Percentiles rank a stretch among this genome's conserved stretches.
phyloP scores from a whole-genome alignment of 2,329 filamentous ascomycete genomes.

The Botrytis cinerea region DNA sequence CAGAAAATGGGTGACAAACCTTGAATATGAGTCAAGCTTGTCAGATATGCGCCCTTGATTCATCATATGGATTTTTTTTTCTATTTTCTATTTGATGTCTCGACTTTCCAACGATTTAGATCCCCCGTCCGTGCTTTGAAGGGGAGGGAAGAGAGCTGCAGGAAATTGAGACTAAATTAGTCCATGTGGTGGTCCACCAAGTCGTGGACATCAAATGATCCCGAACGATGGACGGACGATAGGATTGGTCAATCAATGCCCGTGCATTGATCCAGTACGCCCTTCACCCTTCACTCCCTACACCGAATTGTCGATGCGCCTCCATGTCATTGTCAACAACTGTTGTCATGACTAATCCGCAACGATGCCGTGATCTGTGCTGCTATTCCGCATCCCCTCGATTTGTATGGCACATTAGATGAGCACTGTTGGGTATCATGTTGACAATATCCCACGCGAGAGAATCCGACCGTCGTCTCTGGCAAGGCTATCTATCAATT shows the following conservation, averaged over 20 bases:
- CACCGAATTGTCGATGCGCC: slow-evolving; percentile 13
- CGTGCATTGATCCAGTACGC: background rate
- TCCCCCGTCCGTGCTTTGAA: background rate
- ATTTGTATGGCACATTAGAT: background rate
- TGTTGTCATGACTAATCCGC: background rate
- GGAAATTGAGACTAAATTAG: background rate
- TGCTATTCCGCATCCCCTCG: background rate
- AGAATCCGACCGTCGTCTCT: background rate
- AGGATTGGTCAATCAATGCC: background rate
- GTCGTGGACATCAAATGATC: background rate
- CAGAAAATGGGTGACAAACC: slow-evolving; percentile 2
- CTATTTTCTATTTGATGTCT: background rate
- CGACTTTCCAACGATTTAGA: slow-evolving; percentile 1
- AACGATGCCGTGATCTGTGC: background rate
- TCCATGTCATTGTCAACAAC: background rate
- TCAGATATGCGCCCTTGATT: slow-evolving; percentile 15
- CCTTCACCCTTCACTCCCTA: background rate
- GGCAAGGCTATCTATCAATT: background rate
- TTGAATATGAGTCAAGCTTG: slow-evolving; percentile 16
- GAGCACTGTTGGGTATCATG: background rate
- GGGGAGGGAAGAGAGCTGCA: background rate
- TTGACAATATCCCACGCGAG: background rate
- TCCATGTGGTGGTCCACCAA: too few species aligned
- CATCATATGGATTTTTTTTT: background rate
- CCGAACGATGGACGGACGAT: background rate